A percentile compares a stretch with the other conserved stretches of the same genome.
phyloP scores from a whole-genome alignment of 805 yeast genomes.

The Kuraishia hungarica region DNA sequence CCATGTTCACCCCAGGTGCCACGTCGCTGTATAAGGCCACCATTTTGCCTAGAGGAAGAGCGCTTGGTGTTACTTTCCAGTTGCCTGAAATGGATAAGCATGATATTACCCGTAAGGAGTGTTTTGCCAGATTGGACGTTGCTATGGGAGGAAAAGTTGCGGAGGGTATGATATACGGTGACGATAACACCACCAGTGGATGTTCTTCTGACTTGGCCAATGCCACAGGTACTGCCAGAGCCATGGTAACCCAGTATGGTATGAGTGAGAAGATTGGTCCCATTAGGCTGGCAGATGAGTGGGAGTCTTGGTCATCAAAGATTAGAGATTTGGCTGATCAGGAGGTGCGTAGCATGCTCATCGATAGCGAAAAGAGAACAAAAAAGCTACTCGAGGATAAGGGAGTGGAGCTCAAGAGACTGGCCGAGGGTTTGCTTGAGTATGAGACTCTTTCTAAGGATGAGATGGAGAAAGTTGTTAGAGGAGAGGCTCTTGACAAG shows the following conservation, averaged over 20 bases:
- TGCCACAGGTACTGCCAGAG: constrained; percentile 90
- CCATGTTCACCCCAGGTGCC: constrained; percentile 89
- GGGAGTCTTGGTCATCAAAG: constrained; percentile 92
- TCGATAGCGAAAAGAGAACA: constrained; percentile 75
- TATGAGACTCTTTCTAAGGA: constrained; percentile 90
- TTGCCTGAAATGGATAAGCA: constrained; percentile 97
- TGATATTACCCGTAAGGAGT: constrained; percentile 83
- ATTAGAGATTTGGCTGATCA: constrained; percentile 87
- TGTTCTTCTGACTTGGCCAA: constrained; percentile 85
- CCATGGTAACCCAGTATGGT: constrained; percentile 95
- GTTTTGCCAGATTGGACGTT: constrained; percentile 87
- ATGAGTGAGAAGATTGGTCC: constrained; percentile 95
- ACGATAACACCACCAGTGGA: constrained; percentile 89
- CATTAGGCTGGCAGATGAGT: constrained; percentile 76
- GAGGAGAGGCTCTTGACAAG: constrained; percentile 68
- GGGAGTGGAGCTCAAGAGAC: constrained; percentile 64
- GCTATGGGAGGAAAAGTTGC: constrained; percentile 99
- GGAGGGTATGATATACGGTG: constrained; percentile 87
- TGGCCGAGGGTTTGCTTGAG: constrained; percentile 90
- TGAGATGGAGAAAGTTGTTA: constrained; percentile 80
- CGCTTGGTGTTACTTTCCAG: constrained; percentile 94
- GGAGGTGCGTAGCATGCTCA: constrained; percentile 72
- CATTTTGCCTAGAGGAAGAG: constrained; percentile 92
- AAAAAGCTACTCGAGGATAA: constrained; percentile 54
- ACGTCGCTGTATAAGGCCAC: constrained; percentile 96